Base-by-base conservation (phyloP, 2,329 filamentous ascomycete species). In the Thermothelomyces thermophilus region DNA sequence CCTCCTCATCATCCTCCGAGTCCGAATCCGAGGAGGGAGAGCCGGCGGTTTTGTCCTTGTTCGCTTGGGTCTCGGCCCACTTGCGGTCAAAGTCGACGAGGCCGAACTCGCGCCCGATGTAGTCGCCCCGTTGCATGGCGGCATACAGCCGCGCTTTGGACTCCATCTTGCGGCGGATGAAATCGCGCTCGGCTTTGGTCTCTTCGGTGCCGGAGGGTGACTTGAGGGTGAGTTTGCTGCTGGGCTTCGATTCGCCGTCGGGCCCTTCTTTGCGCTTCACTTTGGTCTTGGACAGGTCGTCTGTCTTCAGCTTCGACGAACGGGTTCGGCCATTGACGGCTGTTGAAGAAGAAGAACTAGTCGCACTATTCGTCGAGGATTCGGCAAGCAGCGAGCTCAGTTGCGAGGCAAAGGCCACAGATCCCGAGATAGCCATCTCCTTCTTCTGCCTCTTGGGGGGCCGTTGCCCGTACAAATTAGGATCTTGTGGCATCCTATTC, bases 81-180 rank as follows among this genome's bases (percentile, higher is more conserved):
- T 97, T 98, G 53, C 85, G 77, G 68, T 97, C 93, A 67, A 98
- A 98, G 70, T 98, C 91, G 2, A 98, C 85, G 22, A 95, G 77
- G 20, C 79, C 73, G 63, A 84, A 79, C 57, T 86, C 79, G 48
- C 77, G 76, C 14, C 78, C 73, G n/a, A 87, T 73, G 66, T 87
- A 83, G 63, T 95, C 84, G n/a, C 91, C 90, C 30, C 87, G 79
- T 68, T 95, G 95, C 81, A 98, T 84, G 33, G 87, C 86, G 6
- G 86, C 83, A 68, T 98, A 98, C 2, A 93, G 70, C 4, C 86
- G 80, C 3, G 87, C 89, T 68, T 98, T 98, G 70, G 90, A 85
- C 63, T 94, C 84, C 84, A 98, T 87, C 63, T 83, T 87, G 57
- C 84, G 79, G 65, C 84, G 86, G 19, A 87, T 85, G 50, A 86